Evolutionary conservation across 1,284 basidiomycete genomes (phyloP), one percentile per base, ranked within the genome.

Genomic region (Boletus nobilissimus): DNA sequence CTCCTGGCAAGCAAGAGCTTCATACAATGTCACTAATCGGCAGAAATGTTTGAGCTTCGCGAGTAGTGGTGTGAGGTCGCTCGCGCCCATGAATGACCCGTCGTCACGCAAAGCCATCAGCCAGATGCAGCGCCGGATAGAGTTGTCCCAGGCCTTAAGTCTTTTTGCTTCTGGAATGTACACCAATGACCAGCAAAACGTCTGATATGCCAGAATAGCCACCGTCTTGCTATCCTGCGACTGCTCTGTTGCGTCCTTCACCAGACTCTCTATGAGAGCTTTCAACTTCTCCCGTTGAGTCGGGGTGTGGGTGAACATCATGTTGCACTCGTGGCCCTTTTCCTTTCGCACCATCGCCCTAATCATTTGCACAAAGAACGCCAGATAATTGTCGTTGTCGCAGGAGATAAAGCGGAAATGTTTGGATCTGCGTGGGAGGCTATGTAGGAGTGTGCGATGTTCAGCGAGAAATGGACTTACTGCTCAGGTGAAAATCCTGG

Each of bases 31-130:
- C 14, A 68, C 62, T 1, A 74, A 0, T 1, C 54, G 54, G 1
- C 73, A 80, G 69, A 81, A 81, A 60, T 80, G 79, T 3, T 80
- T 80, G 2, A 80, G 48, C 36, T 80, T 80, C 0, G 73, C 73
- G 0, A 80, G 71, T 3, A 73, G 4, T 0, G 62, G 77, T 2
- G 69, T 80, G 6, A 80, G 72, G 3, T 3, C 24, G 0, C 46
- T 40, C 0, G 66, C 66, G 0, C 75, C 40, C 29, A 80, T 70
- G 29, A 80, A 80, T 0, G 51, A 69, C 13, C 77, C 71, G 8
- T 80, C 66, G 1, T 63, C 22, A 1, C 38, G 62, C 0, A 80
- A 46, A 2, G 76, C 77, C 73, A 60, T 79, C 7, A 80, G 38
- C 79, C 77, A 80, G 24, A 80, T 74, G 46, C n/a, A 73, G 4